These are phyloP conservation scores for Ogataea methanolica DNA, from an alignment of 805 yeast species.

Conservation along the genomic window DNA sequence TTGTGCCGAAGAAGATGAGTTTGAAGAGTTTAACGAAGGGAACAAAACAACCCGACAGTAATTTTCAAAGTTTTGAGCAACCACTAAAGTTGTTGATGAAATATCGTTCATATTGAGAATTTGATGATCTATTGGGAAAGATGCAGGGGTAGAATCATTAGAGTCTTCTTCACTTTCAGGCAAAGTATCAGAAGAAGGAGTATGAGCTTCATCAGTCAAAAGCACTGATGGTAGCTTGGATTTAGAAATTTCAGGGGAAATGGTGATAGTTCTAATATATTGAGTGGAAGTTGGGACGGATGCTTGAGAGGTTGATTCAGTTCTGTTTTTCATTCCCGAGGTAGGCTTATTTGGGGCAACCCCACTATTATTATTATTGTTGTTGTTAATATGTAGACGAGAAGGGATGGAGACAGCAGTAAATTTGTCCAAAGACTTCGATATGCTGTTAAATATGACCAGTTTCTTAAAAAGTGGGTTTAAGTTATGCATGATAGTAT, in stretches of 20 bases:
- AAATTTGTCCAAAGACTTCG: conserved; percentile 19
- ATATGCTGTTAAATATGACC: conserved; percentile 7
- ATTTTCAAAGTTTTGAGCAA: conserved; percentile 36
- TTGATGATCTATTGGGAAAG: conserved; percentile 30
- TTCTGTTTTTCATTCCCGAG: background rate
- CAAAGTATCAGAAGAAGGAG: background rate
- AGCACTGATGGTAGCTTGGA: conserved; percentile 14
- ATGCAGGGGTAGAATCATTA: conserved; percentile 21
- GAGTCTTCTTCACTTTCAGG: background rate
- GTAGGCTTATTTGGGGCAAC: background rate
- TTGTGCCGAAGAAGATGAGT: background rate
- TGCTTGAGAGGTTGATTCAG: conserved; percentile 2
- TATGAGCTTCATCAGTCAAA: conserved; percentile 1
- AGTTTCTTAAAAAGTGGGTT: conserved; percentile 21
- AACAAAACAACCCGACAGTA: conserved; percentile 30
- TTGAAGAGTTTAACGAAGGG: conserved; percentile 13
- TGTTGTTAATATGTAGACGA: conserved; percentile 6
- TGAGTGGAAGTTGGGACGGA: conserved; percentile 6
- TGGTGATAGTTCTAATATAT: conserved; percentile 5
- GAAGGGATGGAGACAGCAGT: conserved; percentile 13
- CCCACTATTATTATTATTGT: background rate
- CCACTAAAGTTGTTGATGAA: conserved; percentile 32
- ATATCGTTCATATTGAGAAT: conserved; percentile 28
- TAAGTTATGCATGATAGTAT: conserved; percentile 26
- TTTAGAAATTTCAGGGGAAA: conserved; percentile 14